Evolutionary conservation across 495 filamentous ascomycete genomes (phyloP), one percentile per base, ranked within the genome.

Genomic region (Niebla homalea): DNA sequence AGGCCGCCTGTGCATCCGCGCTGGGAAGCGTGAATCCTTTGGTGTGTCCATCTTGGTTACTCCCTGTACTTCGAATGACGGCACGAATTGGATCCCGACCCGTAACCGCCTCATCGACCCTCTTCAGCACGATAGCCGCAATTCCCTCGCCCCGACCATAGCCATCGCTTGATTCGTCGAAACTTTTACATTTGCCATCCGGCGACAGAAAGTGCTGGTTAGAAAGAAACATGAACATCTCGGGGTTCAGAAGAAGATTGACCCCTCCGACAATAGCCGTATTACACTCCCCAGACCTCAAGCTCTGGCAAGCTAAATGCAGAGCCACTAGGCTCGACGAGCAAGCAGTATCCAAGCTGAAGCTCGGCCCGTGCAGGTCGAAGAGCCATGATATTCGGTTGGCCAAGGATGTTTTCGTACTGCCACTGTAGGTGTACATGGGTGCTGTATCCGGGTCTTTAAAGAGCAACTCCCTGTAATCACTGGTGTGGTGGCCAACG

Each of bases 291-390:
- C 69, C 66, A 15, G 60, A 57, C 60, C 68, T 65, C 2, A 75
- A 52, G 5, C 36, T 32, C n/a, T 48, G 43, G 43, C 56, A 48
- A 3, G 61, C 69, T 11, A 56, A 49, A 50, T 72, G 64, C 14
- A 71, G 20, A 4, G 62, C 64, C 36, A 64, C 56, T 41, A 72
- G 32, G 16, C 53, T 59, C 3, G 59, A 61, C 2, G 68, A 66
- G 59, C 52, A 51, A 5, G 58, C 43, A n/a, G 46, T 43, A 12
- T 38, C 45, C 7, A 43, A 36, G 18, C 6, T 49, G 22, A 43
- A 41, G 12, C 19, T 39, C 8, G 53, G 88, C 0, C 88, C 88
- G 51, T 77, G 80, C 60, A 93, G 88, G 46, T 87, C 85, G 61
- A 92, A 86, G 58, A 84, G 82, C 59, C 81, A 82, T 58, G 88